Evolutionary conservation across 2,329 filamentous ascomycete genomes (phyloP), one percentile per base, ranked within the genome.

Genomic region (Gnomoniopsis sp.): DNA sequence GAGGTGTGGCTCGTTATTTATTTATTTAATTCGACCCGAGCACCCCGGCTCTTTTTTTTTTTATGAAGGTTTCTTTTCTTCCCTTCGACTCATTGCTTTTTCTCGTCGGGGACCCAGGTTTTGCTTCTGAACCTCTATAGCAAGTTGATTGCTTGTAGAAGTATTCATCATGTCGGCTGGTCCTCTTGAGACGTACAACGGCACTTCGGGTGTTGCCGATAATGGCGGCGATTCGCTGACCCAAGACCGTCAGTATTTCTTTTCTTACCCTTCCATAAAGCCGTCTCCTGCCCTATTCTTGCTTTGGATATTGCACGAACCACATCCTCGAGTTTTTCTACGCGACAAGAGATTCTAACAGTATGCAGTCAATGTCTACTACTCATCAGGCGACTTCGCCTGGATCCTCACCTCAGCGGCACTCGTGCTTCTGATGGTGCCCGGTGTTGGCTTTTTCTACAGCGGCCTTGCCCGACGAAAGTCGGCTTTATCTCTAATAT

Each of bases 391-490:
- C 69, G 86, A 96, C 75, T 86, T 96, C 69, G 85, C 88, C 58
- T 96, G 90, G 88, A 84, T 96, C 70, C 79, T 92, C 68, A 85
- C 86, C 55, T 86, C 85, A 36, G 84, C 91, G 3, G 90, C 89
- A 17, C 84, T 96, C 51, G 91, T 96, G 59, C 79, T 96, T 66
- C 86, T 96, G 70, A 96, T 96, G 91, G 91, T 96, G 72, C 92
- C 92, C 41, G 92, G 92, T 59, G 91, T 96, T 69, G 92, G 91
- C 55, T 95, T 96, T 81, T 96, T 96, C 82, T 96, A 96, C 79
- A 93, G 90, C 47, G 92, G 91, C 64, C 87, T 96, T 17, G 91
- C 92, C 17, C 87, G 91, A 58, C 86, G 92, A 72, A 96, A 96
- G 78, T 96, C 91, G 0, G 92, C 92, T 3, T 80, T 96, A 56